phyloP scores from a whole-genome alignment of 2,329 filamentous ascomycete genomes.

The Diaporthe eres region DNA sequence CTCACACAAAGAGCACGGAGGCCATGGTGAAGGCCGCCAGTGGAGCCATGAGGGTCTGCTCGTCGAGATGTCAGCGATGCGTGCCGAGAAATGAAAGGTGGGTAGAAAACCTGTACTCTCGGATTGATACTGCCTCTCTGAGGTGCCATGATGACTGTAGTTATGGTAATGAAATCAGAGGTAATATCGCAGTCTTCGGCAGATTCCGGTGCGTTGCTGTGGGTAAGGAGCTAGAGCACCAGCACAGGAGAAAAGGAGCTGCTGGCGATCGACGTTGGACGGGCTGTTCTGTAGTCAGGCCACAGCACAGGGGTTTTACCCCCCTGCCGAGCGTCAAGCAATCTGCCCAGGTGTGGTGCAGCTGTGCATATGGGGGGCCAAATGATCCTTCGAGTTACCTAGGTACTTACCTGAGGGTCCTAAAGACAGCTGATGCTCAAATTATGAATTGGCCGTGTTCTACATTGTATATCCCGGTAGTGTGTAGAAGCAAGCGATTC shows the following conservation, averaged over 20 bases:
- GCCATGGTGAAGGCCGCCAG: constrained; percentile 42
- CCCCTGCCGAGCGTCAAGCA: neutral
- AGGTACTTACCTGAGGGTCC: too few species aligned
- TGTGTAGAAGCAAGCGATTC: too few species aligned
- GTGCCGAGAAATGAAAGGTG: neutral
- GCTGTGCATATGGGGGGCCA: neutral
- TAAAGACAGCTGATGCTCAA: neutral
- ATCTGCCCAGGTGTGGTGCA: neutral
- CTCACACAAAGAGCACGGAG: constrained; percentile 38
- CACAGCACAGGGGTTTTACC: constrained; percentile 16
- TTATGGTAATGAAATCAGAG: neutral
- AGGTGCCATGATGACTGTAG: constrained; percentile 30
- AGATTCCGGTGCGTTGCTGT: neutral
- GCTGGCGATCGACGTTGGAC: neutral
- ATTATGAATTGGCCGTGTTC: neutral
- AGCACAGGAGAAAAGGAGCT: neutral
- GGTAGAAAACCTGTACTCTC: constrained; percentile 6
- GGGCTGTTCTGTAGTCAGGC: constrained; percentile 10
- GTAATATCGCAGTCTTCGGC: too few species aligned
- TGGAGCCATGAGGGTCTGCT: constrained; percentile 40
- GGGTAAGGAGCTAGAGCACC: neutral
- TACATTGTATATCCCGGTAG: neutral
- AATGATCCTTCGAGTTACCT: neutral
- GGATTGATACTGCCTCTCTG: constrained; percentile 38
- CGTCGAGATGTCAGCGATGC: neutral